These are phyloP conservation scores for Pseudogymnoascus pannorum DNA, from an alignment of 2,329 filamentous ascomycete genomes.

Conservation along the genomic window DNA sequence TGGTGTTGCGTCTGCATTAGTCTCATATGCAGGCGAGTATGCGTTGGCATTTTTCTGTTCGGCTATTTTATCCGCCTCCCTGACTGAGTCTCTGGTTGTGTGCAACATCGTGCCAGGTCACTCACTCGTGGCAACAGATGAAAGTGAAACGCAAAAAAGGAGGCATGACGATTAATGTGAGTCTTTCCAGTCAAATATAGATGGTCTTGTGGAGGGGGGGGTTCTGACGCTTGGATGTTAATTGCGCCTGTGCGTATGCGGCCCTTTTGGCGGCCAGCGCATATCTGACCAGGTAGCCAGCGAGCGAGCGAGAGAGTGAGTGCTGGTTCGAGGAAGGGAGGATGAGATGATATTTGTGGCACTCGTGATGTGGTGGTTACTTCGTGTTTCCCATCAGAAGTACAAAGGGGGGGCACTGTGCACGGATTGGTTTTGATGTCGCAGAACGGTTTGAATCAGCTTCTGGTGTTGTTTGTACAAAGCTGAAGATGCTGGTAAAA, in stretches of 20 bases:
- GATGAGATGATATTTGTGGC: slow-evolving; percentile 8
- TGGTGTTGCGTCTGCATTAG: slow-evolving; percentile 9
- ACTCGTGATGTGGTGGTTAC: slow-evolving; percentile 1
- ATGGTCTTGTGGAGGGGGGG: neutral
- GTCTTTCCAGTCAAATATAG: neutral
- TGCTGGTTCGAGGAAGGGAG: neutral
- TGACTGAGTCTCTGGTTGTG: neutral
- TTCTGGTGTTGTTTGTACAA: slow-evolving; percentile 4
- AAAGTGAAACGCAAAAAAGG: neutral
- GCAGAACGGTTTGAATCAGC: slow-evolving; percentile 4
- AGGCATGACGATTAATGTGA: neutral
- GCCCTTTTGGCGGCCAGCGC: slow-evolving; percentile 2
- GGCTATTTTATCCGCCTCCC: slow-evolving; percentile 6
- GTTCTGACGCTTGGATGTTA: neutral
- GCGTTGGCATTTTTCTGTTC: slow-evolving; percentile 7
- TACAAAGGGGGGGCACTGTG: neutral
- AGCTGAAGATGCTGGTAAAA: neutral
- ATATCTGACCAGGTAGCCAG: neutral
- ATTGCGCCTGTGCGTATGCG: neutral
- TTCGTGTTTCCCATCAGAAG: neutral
- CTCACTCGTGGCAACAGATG: neutral
- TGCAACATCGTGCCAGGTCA: slow-evolving; percentile 3
- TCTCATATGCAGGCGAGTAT: slow-evolving; percentile 9
- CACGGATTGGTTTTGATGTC: neutral
- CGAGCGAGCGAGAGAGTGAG: neutral